phyloP scores from a whole-genome alignment of 768 basidiomycete species.

The Mycena galopus region DNA sequence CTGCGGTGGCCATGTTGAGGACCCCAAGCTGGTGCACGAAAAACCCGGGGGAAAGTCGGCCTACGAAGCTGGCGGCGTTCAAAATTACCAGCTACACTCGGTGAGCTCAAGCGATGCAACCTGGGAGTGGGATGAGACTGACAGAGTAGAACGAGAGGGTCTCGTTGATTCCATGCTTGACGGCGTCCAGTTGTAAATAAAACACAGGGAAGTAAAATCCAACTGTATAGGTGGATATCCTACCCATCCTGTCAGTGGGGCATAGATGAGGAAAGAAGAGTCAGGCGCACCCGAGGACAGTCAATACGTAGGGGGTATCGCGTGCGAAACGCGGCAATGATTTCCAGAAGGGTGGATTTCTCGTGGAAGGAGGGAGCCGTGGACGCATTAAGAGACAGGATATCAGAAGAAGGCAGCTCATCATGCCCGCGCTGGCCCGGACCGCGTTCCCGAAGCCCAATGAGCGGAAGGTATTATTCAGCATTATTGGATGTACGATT shows the following conservation, averaged over 20 bases:
- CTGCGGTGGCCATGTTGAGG: conserved; percentile 41
- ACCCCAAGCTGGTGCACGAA: conserved; percentile 48
- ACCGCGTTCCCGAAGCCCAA: conserved; percentile 60
- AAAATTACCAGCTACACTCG: conserved; percentile 48
- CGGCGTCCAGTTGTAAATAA: conserved; percentile 52
- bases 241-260: background rate
- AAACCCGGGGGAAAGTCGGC: conserved; percentile 52
- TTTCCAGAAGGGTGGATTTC: conserved; percentile 6
- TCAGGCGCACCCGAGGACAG: conserved; percentile 32
- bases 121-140: no score
- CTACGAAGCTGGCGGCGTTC: conserved; percentile 53
- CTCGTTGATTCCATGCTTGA: conserved; percentile 43
- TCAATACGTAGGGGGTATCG: conserved; percentile 40
- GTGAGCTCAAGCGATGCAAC: background rate
- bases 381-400: conserved; percentile 56
- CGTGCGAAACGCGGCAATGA: conserved; percentile 31
- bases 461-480: conserved; percentile 53
- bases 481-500: conserved; percentile 60
- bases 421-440: conserved; percentile 58
- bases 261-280: background rate
- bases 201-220: conserved; percentile 48
- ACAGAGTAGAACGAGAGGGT: conserved; percentile 55
- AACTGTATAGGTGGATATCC: conserved; percentile 33
- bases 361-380: conserved; percentile 49
- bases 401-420: conserved; percentile 53